Evolutionary conservation across 1,139 yeast species (phyloP), one percentile per base, ranked within the genome.

Genomic region (Tardiomyces blankii): DNA sequence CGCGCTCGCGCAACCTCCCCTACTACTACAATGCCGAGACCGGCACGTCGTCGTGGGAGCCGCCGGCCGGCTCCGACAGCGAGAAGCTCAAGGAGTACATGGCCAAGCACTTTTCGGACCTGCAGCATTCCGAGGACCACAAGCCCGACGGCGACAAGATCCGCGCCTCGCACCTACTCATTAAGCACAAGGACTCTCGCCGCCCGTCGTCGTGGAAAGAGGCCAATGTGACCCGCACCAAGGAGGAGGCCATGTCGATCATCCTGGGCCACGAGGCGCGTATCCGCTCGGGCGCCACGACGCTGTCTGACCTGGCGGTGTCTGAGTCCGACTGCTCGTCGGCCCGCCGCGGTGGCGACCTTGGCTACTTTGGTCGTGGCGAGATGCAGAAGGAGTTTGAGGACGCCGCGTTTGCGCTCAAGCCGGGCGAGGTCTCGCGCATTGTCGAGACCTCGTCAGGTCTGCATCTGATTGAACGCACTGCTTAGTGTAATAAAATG

Each of bases 311-410:
- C 42, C 66, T 89, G 53, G 97, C 97, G 0, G 62, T 71, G 43
- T 77, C 88, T 3, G 94, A 87, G 60, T 82, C 94, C 52, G 98
- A 91, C 62, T 88, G 97, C 64, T 76, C 85, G 19, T 83, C 95
- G 9, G 95, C 85, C 55, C 71, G 82, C 42, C 80, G 86, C 58
- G 88, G 88, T 25, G 98, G 98, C 41, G 98, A 91, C 62, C 72
- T 91, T 57, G 98, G 98, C 0, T 79, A 69, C 61, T 91, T 91
- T 61, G 87, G 85, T 21, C 78, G 74, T 49, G 96, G 96, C 38
- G 89, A 82, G 58, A 91, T 91, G 98, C 97, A 91, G 63, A 95
- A 95, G 42, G 70, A 82, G 48, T 91, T 91, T 60, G 98, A 91
- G 62, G 80, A 80, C 50, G 95, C 94, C 2, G 82, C 96, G 0